Conservation (phyloP, 345 rosid species). For the Combretum micranthum region DNA sequence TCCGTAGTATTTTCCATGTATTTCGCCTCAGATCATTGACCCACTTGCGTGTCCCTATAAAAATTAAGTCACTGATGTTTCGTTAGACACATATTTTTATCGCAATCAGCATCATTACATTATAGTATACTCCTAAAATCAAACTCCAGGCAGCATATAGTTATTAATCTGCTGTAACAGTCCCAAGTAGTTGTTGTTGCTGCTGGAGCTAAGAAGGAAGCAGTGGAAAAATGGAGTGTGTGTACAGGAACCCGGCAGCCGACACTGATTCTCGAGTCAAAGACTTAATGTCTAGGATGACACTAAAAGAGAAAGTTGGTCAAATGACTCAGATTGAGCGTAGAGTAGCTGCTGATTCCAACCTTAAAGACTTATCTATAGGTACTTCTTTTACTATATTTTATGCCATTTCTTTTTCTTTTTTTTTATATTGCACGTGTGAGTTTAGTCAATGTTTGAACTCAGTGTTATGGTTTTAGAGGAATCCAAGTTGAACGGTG, state of each 20-base stretch:
- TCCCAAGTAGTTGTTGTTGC: not conserved
- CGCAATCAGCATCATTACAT: no score
- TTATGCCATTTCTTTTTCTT: not conserved
- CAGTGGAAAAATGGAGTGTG: constrained; percentile 22
- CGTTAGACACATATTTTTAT: no score
- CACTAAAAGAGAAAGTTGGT: constrained; percentile 60
- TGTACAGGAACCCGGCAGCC: constrained; percentile 53
- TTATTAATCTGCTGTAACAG: not conserved
- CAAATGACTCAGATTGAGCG: constrained; percentile 93
- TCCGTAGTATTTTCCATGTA: no score
- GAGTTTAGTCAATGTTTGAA: no score
- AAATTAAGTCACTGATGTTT: no score
- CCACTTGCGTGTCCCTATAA: no score
- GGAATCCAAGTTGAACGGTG: no score
- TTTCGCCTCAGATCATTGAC: no score
- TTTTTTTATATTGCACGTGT: no score
- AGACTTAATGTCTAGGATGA: constrained; percentile 86
- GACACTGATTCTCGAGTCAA: constrained; percentile 59
- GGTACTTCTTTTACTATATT: constrained; percentile 24
- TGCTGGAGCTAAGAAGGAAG: not conserved
- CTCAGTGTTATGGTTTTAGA: no score
- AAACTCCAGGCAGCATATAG: not conserved
- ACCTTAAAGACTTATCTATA: constrained; percentile 37
- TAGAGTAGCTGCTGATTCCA: constrained; percentile 33
- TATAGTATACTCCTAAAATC: no score